Percentiles rank a stretch among this genome's conserved stretches.
These are phyloP conservation scores for Cinnamomum chago DNA, from an alignment of 164 flowering plant genomes.

Conservation along the genomic window DNA sequence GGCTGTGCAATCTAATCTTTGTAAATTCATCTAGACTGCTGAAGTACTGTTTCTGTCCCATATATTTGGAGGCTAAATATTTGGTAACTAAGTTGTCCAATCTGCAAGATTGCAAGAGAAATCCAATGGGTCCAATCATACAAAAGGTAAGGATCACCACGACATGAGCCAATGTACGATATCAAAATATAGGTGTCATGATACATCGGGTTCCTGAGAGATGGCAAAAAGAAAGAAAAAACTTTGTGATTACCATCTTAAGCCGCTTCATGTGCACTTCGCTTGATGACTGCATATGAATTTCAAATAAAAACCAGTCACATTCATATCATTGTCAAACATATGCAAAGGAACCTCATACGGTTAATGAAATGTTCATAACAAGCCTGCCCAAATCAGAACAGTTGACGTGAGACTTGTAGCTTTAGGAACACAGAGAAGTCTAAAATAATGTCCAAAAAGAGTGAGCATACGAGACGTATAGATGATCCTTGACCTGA, in stretches of 20 bases:
- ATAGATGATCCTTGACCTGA: too few species aligned
- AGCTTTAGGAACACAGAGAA: not conserved
- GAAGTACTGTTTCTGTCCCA: not conserved
- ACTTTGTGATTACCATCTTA: conserved; percentile 45
- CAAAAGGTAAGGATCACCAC: not conserved
- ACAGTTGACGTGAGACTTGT: not conserved
- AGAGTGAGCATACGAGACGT: too few species aligned
- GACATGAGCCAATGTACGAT: not conserved
- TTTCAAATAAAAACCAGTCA: conserved; percentile 7
- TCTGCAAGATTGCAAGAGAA: not conserved
- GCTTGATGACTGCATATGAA: conserved; percentile 47
- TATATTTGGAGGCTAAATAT: not conserved
- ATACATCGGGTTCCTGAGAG: not conserved
- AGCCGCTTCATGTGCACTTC: conserved; percentile 68
- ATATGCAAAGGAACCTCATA: not conserved
- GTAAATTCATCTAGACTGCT: not conserved
- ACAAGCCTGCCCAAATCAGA: not conserved
- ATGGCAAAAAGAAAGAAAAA: not conserved
- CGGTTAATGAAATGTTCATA: not conserved
- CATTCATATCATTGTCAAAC: not conserved
- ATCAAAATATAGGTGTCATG: not conserved
- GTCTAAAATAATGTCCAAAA: not conserved
- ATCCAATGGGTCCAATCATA: too few species aligned
- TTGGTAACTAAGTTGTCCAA: not conserved
- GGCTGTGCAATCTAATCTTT: not conserved